Evolutionary conservation across 352 stramenopile species (phyloP), one percentile per base, ranked within the genome.

Genomic region (Phytophthora nicotianae): DNA sequence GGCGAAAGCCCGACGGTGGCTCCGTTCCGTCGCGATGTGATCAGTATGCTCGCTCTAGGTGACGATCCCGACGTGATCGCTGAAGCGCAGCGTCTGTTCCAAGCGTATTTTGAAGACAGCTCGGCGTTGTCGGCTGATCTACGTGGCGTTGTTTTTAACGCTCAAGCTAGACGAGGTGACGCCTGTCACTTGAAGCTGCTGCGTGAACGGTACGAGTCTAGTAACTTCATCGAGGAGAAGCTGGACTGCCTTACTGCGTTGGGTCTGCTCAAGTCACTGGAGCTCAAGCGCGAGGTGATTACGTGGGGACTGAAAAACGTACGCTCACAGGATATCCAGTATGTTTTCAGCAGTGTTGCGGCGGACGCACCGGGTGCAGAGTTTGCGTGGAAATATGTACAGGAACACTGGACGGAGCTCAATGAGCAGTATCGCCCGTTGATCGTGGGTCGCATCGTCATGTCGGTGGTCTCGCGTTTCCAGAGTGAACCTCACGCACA

Each of bases 271-370:
- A 77, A 83, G 56, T 77, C 76, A 7, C 35, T 81, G 26, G 77
- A 79, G 6, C 52, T 88, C 19, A 90, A 94, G 75, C 69, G 62
- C 33, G 71, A 83, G 40, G 79, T 89, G 21, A 78, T 96, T 37
- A 53, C 82, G 38, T 96, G 83, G 78, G 70, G 77, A 7, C 61
- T 90, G 20, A 75, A 77, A 60, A 75, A 43, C 51, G 86, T 97
- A n/a, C 82, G 85, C 19, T 86, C 76, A 33, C 86, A 96, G 69
- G 86, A 97, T 62, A 95, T 90, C 45, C 77, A 91, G 56, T 89
- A 86, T 59, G 56, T 88, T 2, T 94, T 96, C 46, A 70, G 58
- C 35, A 89, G 84, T 43, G 83, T 97, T n/a, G 79, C 83, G 1
- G 63, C 70, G 17, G 83, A 93, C 50, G 66, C 69, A 23, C 62